Conservation (phyloP, 176 grass and related monocot species). For the Aegilops longissima region DNA sequence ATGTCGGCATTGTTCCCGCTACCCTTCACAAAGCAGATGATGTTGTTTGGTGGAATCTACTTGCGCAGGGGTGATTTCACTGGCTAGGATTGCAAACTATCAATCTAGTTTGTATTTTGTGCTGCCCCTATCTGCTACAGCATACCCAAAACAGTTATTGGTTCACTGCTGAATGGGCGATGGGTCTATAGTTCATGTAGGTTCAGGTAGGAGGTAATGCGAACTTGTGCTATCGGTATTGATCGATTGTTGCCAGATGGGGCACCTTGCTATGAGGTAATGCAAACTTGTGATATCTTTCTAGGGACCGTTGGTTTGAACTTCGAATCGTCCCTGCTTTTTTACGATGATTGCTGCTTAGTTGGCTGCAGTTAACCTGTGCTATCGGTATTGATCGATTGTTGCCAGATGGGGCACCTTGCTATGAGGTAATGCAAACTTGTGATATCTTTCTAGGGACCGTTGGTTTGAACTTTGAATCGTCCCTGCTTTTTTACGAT, state of each 20-base stretch:
- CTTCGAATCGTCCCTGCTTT: too few species aligned
- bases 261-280: not conserved
- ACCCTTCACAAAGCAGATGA: slow-evolving; percentile 15
- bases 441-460: not conserved
- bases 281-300: not conserved
- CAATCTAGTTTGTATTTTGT: not conserved
- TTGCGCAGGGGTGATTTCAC: slow-evolving; percentile 16
- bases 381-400: not conserved
- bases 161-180: not conserved
- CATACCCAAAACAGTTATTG: not conserved
- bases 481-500: too few species aligned
- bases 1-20: slow-evolving; percentile 21
- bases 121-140: not conserved
- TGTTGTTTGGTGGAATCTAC: slow-evolving; percentile 30
- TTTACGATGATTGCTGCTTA: too few species aligned
- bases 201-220: not conserved
- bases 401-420: not conserved
- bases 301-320: not conserved
- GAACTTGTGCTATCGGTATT: not conserved
- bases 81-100: slow-evolving; percentile 9
- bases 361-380: not conserved
- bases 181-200: not conserved
- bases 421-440: not conserved
- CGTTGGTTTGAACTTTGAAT: not conserved
- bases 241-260: not conserved